Evolutionary conservation across 768 basidiomycete genomes (phyloP), one percentile per base, ranked within the genome.

Genomic region (Goffeauzyma gilvescens): DNA sequence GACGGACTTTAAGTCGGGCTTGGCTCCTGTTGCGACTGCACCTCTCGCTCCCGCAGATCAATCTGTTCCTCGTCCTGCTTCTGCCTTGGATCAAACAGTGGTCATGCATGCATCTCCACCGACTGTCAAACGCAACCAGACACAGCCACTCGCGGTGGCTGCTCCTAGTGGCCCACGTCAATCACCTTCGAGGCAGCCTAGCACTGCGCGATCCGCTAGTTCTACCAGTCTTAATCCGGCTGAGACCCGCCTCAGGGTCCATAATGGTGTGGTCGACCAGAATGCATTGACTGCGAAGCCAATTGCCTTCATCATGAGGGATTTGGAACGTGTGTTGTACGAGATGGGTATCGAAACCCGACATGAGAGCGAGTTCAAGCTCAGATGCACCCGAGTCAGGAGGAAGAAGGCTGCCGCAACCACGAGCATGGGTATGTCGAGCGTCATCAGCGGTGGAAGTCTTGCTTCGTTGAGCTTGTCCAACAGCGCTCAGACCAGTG

Each of bases 191-290:
- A n/a, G n/a, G n/a, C n/a, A n/a, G n/a, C n/a, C n/a, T n/a, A n/a
- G n/a, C n/a, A n/a, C n/a, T n/a, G n/a, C n/a, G n/a, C n/a, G n/a
- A n/a, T n/a, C n/a, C n/a, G n/a, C n/a, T n/a, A n/a, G n/a, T n/a
- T n/a, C 43, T 14, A 24, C 41, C 1, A 33, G n/a, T 14, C n/a
- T n/a, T n/a, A n/a, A n/a, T n/a, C n/a, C n/a, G n/a, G n/a, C n/a
- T 28, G 71, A 67, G 22, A 39, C 41, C 38, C 58, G 57, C 36
- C 54, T 95, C 30, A 75, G 86, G 9, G 74, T 81, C 31, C 90
- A 96, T 58, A 80, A 83, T 52, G 90, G 89, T 48, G 78, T 89
- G 2, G 80, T 96, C 23, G 93, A 95, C 60, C 79, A 80, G 60
- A 75, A 76, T 21, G 87, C 77, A 40, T 73, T 95, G 53, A 93